Base-by-base conservation (phyloP, 1,284 basidiomycete species). In the Sporisorium sorghi region DNA sequence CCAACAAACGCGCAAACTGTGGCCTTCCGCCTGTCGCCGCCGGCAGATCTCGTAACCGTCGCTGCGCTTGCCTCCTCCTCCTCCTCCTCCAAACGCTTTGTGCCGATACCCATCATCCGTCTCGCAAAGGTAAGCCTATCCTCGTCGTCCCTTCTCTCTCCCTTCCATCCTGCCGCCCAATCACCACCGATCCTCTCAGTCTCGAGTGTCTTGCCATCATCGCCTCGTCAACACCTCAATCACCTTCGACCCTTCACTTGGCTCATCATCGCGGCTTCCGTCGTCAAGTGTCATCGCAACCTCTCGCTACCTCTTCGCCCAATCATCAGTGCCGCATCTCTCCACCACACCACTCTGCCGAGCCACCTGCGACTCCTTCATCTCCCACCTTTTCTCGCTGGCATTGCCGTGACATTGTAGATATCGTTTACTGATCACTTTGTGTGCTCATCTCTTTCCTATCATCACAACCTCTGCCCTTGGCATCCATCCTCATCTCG, bases 1-100 rank as follows among this genome's bases (percentile, higher is more conserved):
- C 11, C 46, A 47, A 28, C 24, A 28, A 26, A 28, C 43, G 5
- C 28, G n/a, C n/a, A n/a, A 30, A 30, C 28, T 28, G 44, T 46
- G 44, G 24, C 44, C 23, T n/a, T 46, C 26, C 46, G 46, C 28
- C 46, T 47, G 26, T 47, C 46, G 28, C 46, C 26, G 46, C 46
- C 46, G 46, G 28, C 28, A 19, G 26, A 17, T 30, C 12, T 19
- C 46, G 9, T 15, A 10, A n/a, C 23, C 30, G 26, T 28, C 9
- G 11, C 17, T 12, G 28, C 46, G 35, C 35, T 30, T 30, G 5
- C 28, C 5, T 5, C 5, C 28, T 30, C 5, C 28, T 5, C 28
- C 28, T 9, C 33, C 10, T 35, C 33, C 33, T 35, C 12, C 35
- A 46, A 46, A 46, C 24, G 26, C 26, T 46, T 23, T 30, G 44